Evolutionary conservation across 2,329 filamentous ascomycete genomes (phyloP).

Genomic region (Colletotrichum theobromicola): DNA sequence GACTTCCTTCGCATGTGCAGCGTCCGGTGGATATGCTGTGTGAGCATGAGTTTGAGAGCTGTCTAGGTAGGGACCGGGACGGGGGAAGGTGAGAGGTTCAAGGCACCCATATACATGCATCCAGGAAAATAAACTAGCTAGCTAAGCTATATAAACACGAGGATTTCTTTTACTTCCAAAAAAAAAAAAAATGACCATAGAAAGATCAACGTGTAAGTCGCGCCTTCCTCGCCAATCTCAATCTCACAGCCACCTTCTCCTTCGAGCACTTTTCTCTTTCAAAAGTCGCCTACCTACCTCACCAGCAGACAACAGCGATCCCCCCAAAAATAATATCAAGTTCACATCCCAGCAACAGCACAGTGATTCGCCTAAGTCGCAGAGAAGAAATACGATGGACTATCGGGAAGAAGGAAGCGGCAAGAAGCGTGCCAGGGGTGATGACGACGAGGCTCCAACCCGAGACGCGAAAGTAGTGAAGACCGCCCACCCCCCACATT

Average conservation of each 20-base stretch:
- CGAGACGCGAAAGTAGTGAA: too few relatives aligned
- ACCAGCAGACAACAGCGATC: not conserved
- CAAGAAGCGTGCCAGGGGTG: accelerated
- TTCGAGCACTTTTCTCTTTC: not conserved
- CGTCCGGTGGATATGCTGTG: not conserved
- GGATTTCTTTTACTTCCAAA: too few relatives aligned
- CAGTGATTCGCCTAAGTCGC: accelerated
- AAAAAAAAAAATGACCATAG: too few relatives aligned
- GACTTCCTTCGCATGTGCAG: not conserved
- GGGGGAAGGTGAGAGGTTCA: not conserved
- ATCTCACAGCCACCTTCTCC: not conserved
- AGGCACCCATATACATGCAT: too few relatives aligned
- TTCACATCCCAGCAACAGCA: not conserved
- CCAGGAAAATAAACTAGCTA: too few relatives aligned
- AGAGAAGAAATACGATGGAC: not conserved
- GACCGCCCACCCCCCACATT: too few relatives aligned
- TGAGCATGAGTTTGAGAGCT: not conserved
- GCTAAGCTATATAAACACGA: too few relatives aligned
- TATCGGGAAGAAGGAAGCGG: not conserved
- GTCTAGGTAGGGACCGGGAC: not conserved
- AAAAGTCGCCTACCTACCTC: not conserved
- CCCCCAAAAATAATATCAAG: not conserved
- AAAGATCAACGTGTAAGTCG: not conserved
- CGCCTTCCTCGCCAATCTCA: not conserved
- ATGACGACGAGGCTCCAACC: too few relatives aligned